Conservation (phyloP, 306 rosid genomes). For the Lupinus albus region DNA sequence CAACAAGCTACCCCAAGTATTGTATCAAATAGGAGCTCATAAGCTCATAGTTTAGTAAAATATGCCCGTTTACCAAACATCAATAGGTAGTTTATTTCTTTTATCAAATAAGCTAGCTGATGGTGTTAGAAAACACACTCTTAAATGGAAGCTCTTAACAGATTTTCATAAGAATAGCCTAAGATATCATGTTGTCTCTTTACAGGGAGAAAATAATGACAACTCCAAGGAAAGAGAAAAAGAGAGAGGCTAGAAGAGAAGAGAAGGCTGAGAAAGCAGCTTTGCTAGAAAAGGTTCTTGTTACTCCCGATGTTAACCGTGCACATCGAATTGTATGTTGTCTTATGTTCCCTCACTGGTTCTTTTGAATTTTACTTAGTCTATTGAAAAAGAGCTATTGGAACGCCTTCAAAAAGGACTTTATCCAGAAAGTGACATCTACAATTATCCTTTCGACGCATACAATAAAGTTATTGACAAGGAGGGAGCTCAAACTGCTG, state of each 20-base stretch:
- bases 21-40: too few relatives aligned
- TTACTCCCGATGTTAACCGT: slow-evolving; percentile 28
- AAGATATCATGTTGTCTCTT: slow-evolving; percentile 26
- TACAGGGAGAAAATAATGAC: slow-evolving; percentile 88
- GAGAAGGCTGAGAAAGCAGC: slow-evolving; percentile 85
- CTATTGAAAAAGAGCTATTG: slow-evolving; percentile 72
- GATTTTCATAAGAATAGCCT: slow-evolving; percentile 14
- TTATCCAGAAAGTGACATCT: slow-evolving; percentile 59
- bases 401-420: slow-evolving; percentile 69
- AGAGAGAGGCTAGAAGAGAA: slow-evolving; percentile 87
- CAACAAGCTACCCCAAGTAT: too few relatives aligned
- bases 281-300: slow-evolving; percentile 64
- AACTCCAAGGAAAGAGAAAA: slow-evolving; percentile 76
- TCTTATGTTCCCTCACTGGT: slow-evolving; percentile 33
- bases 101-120: too few relatives aligned
- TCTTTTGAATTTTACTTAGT: slow-evolving; percentile 49
- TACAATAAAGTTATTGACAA: slow-evolving; percentile 57
- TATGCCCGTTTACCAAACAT: too few relatives aligned
- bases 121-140: too few relatives aligned
- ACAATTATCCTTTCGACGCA: slow-evolving; percentile 58
- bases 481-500: slow-evolving; percentile 47
- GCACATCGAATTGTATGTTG: slow-evolving; percentile 17
- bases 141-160: background rate
- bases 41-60: too few relatives aligned
- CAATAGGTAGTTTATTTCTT: too few relatives aligned